A percentile compares a stretch with the other conserved stretches of the same genome.
phyloP scores from a whole-genome alignment of 257 asterid genomes.

The Ajuga chamaepitys region DNA sequence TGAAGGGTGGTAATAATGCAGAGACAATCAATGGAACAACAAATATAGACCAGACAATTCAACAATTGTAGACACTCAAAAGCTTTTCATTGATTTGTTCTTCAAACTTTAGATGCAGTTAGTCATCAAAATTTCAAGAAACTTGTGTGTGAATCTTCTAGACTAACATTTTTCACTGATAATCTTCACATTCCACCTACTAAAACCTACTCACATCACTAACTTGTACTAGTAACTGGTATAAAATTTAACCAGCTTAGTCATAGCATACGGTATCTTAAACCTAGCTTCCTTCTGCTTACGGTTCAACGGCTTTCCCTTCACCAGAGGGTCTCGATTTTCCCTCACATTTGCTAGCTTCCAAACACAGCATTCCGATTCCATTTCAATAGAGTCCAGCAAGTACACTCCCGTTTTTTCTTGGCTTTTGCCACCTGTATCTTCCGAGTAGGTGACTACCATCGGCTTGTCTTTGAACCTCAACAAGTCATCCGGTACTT shows the following conservation, averaged over 20 bases:
- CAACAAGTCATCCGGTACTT: slow-evolving; percentile 68
- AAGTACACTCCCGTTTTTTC: slow-evolving; percentile 50
- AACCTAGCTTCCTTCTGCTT: slow-evolving; percentile 66
- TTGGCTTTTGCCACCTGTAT: slow-evolving; percentile 20
- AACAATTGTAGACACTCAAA: background rate
- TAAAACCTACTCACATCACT: background rate
- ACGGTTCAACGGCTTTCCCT: slow-evolving; percentile 82
- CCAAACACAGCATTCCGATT: slow-evolving; percentile 63
- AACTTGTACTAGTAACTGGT: slow-evolving; percentile 24
- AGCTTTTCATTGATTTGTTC: background rate
- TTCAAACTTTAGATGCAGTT: background rate
- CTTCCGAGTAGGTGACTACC: slow-evolving; percentile 56
- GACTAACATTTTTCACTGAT: background rate
- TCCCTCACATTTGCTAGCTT: slow-evolving; percentile 86
- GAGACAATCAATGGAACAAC: slow-evolving; percentile 57
- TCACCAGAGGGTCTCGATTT: slow-evolving; percentile 72
- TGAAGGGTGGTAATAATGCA: slow-evolving; percentile 63
- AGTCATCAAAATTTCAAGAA: background rate
- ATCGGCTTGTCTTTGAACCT: slow-evolving; percentile 77
- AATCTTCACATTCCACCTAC: background rate
- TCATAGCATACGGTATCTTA: slow-evolving; percentile 36
- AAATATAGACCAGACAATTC: background rate
- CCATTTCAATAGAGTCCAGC: slow-evolving; percentile 59
- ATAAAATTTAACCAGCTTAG: slow-evolving; percentile 44
- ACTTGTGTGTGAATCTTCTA: background rate